A percentile compares a stretch with the other conserved stretches of the same genome.
These are phyloP conservation scores for Clavulina sp. DNA, from an alignment of 768 basidiomycete genomes.

Conservation along the genomic window DNA sequence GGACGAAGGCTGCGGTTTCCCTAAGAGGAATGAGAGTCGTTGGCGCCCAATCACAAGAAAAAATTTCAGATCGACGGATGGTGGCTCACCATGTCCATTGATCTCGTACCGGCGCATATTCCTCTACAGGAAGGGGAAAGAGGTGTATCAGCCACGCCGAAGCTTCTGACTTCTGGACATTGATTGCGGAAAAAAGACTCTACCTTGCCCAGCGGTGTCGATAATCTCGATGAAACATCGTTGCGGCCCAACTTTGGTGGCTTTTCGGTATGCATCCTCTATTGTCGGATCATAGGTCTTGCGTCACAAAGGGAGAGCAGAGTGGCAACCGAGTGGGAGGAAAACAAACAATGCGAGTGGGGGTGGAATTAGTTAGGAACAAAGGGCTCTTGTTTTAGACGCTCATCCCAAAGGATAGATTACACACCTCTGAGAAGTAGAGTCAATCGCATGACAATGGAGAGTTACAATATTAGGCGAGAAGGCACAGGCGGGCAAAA, in stretches of 20 bases:
- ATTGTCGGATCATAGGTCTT: slow-evolving; percentile 97
- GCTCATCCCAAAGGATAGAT: not conserved
- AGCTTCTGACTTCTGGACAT: not conserved
- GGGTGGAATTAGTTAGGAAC: too few species aligned
- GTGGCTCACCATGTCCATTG: slow-evolving; percentile 80
- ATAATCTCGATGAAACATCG: slow-evolving; percentile 96
- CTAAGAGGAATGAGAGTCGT: slow-evolving; percentile 24
- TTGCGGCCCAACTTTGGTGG: slow-evolving; percentile 82
- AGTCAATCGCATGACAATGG: too few species aligned
- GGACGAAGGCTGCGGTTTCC: slow-evolving; percentile 94
- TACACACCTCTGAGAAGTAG: slow-evolving; percentile 49
- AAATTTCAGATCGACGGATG: not conserved
- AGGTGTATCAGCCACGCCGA: slow-evolving; percentile 8
- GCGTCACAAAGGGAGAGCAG: slow-evolving; percentile 11
- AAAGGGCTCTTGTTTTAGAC: too few species aligned
- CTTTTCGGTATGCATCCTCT: slow-evolving; percentile 94
- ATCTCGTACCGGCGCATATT: slow-evolving; percentile 89
- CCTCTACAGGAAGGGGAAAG: slow-evolving; percentile 38
- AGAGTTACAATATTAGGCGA: too few species aligned
- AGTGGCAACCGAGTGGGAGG: slow-evolving; percentile 8
- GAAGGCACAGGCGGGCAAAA: too few species aligned
- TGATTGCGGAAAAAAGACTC: slow-evolving; percentile 15
- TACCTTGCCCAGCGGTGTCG: slow-evolving; percentile 95
- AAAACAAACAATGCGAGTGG: too few species aligned
- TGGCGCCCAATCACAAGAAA: slow-evolving; percentile 3